Base-by-base conservation (phyloP, 139 green algal genomes). In the Pleodorina starrii region DNA sequence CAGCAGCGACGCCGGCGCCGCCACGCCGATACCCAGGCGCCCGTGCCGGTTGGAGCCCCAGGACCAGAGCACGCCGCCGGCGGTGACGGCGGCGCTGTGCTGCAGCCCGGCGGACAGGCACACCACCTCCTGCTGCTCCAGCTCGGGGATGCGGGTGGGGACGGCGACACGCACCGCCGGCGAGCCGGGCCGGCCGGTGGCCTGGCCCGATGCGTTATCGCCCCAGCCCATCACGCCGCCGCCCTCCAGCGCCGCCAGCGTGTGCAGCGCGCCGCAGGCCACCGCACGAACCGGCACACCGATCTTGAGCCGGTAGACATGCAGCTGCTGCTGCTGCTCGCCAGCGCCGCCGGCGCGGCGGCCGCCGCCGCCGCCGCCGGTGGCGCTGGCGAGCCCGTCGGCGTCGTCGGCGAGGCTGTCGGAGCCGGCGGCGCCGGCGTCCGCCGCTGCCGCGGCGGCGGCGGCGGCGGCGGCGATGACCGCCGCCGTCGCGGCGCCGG, bases 21-120 rank as follows among this genome's bases (percentile, higher is more conserved):
- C 57, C 7, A 48, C 43, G 44, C 59, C 66, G 43, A 54, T 54
- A 51, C 89, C 84, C 25, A 77, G 68, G 42, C 89, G 84, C 63
- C 77, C 85, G 78, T 84, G 72, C 7, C 85, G 91, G 83, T 88
- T 86, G 51, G 88, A 82, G 27, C 92, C 92, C 92, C 92, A 95
- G 5, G 63, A 77, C 59, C 78, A 92, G 38, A 95, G n/a, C 29
- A 68, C 38, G 35, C 90, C 89, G 25, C 66, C 3, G 25, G 42
- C 17, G 14, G 89, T 92, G 42, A 95, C 74, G 2, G 90, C 92
- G 17, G 40, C 72, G 69, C 72, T 91, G 90, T 93, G 90, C 51
- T 69, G 75, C 16, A 88, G 80, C 5, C 90, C 92, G 36, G 83
- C 83, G 0, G 68, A 71, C 23, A 88, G 66, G 44, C 35, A 44